Percentiles rank a stretch among this genome's conserved stretches.
phyloP scores from a whole-genome alignment of 2,329 filamentous ascomycete species.

The Macroventuria anomochaeta region DNA sequence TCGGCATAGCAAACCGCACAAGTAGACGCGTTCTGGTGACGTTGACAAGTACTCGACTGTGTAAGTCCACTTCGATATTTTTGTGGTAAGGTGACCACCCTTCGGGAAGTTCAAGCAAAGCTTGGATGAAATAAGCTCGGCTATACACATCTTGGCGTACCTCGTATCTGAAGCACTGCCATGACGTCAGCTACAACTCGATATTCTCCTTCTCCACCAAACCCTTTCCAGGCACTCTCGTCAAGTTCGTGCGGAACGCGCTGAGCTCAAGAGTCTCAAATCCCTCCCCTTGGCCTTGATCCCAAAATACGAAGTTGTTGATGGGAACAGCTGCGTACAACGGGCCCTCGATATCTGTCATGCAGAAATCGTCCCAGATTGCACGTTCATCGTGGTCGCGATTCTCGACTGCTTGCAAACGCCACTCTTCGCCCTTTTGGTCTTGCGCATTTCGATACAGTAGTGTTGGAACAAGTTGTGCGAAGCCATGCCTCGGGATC shows the following conservation, averaged over 20 bases:
- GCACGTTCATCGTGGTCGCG: slow-evolving; percentile 7
- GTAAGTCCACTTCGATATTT: too few relatives aligned
- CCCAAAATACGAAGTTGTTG: slow-evolving; percentile 49
- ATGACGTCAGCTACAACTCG: slow-evolving; percentile 1
- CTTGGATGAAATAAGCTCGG: slow-evolving; percentile 52
- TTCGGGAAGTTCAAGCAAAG: too few relatives aligned
- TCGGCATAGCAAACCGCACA: too few relatives aligned
- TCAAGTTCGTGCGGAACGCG: slow-evolving; percentile 42
- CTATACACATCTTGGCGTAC: too few relatives aligned
- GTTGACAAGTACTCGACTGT: too few relatives aligned
- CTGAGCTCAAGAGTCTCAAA: slow-evolving; percentile 41
- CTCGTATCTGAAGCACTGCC: too few relatives aligned
- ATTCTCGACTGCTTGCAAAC: slow-evolving; percentile 29
- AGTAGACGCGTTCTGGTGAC: too few relatives aligned
- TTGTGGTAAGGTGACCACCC: too few relatives aligned
- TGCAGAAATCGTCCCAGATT: slow-evolving; percentile 49
- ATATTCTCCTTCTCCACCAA: neutral
- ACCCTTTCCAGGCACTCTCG: neutral
- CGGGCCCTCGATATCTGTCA: slow-evolving; percentile 38
- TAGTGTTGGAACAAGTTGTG: slow-evolving; percentile 38
- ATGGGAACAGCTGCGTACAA: slow-evolving; percentile 44
- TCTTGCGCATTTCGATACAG: slow-evolving; percentile 35
- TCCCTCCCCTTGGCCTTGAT: slow-evolving; percentile 16
- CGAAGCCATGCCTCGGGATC: slow-evolving; percentile 19
- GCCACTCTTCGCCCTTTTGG: slow-evolving; percentile 47